Evolutionary conservation across 139 green algal genomes (phyloP), one percentile per base, ranked within the genome.

Genomic region (Micractinium conductrix): DNA sequence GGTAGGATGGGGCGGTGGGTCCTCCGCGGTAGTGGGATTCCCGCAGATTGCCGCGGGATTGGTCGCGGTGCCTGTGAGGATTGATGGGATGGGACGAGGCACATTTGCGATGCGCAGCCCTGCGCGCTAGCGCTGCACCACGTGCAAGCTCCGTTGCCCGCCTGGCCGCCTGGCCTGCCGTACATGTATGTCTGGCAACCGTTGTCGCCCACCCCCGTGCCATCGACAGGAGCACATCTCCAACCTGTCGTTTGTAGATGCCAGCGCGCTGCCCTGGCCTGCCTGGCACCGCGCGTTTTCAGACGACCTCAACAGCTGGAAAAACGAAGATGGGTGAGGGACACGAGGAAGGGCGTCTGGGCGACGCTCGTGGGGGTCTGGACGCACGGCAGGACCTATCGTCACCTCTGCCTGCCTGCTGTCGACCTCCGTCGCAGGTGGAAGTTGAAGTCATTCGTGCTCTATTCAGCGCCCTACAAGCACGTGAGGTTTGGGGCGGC

Each of bases 401-500:
- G 70, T 26, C 28, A 7, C 44, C n/a, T 2, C 0, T 28, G 30
- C n/a, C 19, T 1, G 30, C 2, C n/a, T 7, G 44, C 30, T 60
- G 19, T 26, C 38, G 9, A 9, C 2, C 10, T 35, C 0, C 16
- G 6, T 4, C 5, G 75, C 75, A 81, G 84, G 50, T 88, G 72
- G 44, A 88, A 88, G 78, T 38, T 85, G n/a, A 88, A 88, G 65
- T 78, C 70, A 10, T 85, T 81, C 28, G 78, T 48, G 26, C 30
- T 85, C 10, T 88, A 88, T 24, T 45, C 44, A 0, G 79, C 84
- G 22, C 84, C 84, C 43, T 88, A 76, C 33, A 42, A 71, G 42
- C 33, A 88, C 4, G 78, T 81, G 37, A 40, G 72, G n/a, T n/a
- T n/a, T n/a, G n/a, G 9, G 10, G 3, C 68, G 14, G 17, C 21